These are phyloP conservation scores for Tolypocladium ovalisporum DNA, from an alignment of 2,329 filamentous ascomycete species.

Conservation along the genomic window DNA sequence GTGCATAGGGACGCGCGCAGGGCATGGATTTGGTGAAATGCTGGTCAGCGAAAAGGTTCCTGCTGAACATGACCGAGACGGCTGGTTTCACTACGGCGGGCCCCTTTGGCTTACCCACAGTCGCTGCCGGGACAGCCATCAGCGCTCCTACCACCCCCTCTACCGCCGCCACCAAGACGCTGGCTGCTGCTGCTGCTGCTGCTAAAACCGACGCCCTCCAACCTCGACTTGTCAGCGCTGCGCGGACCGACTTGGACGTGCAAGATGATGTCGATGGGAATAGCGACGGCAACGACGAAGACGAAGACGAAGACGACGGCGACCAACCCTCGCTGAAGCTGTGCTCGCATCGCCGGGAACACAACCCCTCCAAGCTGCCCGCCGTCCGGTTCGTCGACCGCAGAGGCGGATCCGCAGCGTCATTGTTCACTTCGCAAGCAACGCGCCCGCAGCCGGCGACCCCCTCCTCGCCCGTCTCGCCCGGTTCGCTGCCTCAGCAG, in stretches of 20 bases:
- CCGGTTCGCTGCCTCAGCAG: conserved; percentile 13
- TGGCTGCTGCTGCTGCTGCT: not conserved
- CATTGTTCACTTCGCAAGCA: conserved; percentile 8
- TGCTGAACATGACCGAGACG: conserved; percentile 12
- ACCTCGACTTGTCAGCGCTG: not conserved
- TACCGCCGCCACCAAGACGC: conserved; percentile 3
- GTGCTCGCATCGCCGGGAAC: not conserved
- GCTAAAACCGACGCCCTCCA: not conserved
- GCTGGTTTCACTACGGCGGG: conserved; percentile 17
- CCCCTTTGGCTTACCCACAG: conserved; percentile 9
- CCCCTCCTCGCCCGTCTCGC: conserved; percentile 12
- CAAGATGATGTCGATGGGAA: conserved; percentile 9
- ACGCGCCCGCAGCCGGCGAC: not conserved
- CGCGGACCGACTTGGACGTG: not conserved
- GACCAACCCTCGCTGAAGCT: not conserved
- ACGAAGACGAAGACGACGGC: not conserved
- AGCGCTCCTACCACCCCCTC: conserved; percentile 3
- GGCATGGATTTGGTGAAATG: not conserved
- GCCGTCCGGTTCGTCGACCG: conserved; percentile 43
- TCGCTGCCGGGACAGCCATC: conserved; percentile 1
- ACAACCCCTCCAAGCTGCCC: conserved; percentile 9
- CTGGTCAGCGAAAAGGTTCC: not conserved
- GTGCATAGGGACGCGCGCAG: not conserved
- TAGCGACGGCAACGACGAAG: not conserved
- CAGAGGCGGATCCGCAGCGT: conserved; percentile 16